A percentile compares a stretch with the other conserved stretches of the same genome.
phyloP scores from a whole-genome alignment of 129 eudicot species.

The Chrysanthemum lavandulifolium region DNA sequence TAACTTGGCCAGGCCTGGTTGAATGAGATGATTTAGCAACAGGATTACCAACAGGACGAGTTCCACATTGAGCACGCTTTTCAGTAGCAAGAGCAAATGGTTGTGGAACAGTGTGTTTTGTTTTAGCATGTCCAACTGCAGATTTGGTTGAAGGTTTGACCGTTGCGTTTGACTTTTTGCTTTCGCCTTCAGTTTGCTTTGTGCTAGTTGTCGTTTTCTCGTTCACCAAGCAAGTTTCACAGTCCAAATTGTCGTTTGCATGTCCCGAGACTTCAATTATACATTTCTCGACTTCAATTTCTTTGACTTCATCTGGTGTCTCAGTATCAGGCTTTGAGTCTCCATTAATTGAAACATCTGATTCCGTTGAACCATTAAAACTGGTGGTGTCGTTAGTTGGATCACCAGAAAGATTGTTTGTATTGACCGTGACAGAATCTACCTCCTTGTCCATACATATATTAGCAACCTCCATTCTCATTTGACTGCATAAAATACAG shows the following conservation, averaged over 20 bases:
- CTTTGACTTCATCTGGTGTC: conserved; percentile 43
- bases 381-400: conserved; percentile 25
- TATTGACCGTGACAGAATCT: conserved; percentile 36
- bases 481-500: conserved; percentile 36
- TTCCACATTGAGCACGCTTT: conserved; percentile 62
- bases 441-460: conserved; percentile 63
- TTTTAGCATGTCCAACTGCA: conserved; percentile 47
- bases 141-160: conserved; percentile 43
- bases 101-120: conserved; percentile 66
- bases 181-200: conserved; percentile 40
- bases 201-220: conserved; percentile 42
- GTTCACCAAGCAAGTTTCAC: conserved; percentile 32
- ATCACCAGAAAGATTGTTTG: conserved; percentile 35
- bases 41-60: conserved; percentile 48
- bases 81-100: conserved; percentile 92
- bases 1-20: conserved; percentile 26
- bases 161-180: conserved; percentile 36
- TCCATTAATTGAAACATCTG: conserved; percentile 26
- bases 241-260: conserved; percentile 23
- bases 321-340: conserved; percentile 24
- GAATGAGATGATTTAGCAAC: conserved; percentile 36
- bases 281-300: conserved; percentile 61
- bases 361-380: conserved; percentile 24
- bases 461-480: conserved; percentile 66
- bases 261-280: conserved; percentile 32